A percentile compares a stretch with the other conserved stretches of the same genome.
Evolutionary conservation across 495 filamentous ascomycete species (phyloP).

Genomic region (Penicillium parvum): DNA sequence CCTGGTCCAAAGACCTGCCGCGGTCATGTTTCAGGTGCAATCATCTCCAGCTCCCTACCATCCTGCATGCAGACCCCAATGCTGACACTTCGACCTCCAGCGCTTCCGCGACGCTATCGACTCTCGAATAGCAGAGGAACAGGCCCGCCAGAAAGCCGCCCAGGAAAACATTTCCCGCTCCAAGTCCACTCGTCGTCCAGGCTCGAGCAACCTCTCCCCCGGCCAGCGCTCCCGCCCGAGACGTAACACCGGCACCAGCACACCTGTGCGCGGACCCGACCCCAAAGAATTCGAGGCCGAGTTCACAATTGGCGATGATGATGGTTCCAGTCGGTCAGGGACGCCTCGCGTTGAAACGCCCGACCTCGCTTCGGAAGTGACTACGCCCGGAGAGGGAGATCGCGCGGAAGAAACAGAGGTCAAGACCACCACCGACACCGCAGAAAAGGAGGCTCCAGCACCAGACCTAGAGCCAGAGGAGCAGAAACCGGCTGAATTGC

Average conservation of each 20-base stretch:
- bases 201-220: slow-evolving; percentile 49
- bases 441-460: slow-evolving; percentile 22
- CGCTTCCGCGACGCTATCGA: slow-evolving; percentile 84
- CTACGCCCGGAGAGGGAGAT: slow-evolving; percentile 19
- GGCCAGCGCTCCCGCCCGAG: slow-evolving; percentile 47
- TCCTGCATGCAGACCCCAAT: neutral
- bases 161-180: slow-evolving; percentile 47
- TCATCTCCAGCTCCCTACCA: slow-evolving; percentile 1
- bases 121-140: slow-evolving; percentile 82
- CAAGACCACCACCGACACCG: slow-evolving; percentile 19
- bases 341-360: slow-evolving; percentile 46
- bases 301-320: slow-evolving; percentile 77
- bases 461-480: slow-evolving; percentile 18
- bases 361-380: slow-evolving; percentile 20
- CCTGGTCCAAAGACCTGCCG: slow-evolving; percentile 32
- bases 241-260: slow-evolving; percentile 49
- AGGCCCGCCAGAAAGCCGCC: slow-evolving; percentile 64
- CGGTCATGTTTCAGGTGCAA: slow-evolving; percentile 50
- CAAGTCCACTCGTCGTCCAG: slow-evolving; percentile 47
- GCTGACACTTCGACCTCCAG: slow-evolving; percentile 37
- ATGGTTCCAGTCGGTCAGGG: slow-evolving; percentile 50
- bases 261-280: slow-evolving; percentile 59
- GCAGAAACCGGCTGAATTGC: slow-evolving; percentile 52
- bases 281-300: slow-evolving; percentile 80
- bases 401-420: slow-evolving; percentile 28